Evolutionary conservation across 108 stramenopile species (phyloP).

Genomic region (Discostella pseudostelligera): DNA sequence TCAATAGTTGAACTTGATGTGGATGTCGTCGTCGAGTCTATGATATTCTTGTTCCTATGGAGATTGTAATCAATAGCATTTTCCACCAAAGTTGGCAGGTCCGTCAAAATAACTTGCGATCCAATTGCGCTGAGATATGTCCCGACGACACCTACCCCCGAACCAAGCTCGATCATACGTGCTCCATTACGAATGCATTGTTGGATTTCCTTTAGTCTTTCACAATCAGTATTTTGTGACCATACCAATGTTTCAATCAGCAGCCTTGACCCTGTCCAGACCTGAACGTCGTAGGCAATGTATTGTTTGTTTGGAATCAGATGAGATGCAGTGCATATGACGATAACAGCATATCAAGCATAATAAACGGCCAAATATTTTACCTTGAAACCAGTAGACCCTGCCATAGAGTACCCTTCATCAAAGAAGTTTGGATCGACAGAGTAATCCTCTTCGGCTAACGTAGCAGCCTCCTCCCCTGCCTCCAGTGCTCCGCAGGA

Average conservation of each 20-base stretch:
- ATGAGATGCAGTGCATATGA: too few species aligned
- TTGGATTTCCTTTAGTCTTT: slow-evolving; percentile 31
- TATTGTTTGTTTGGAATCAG: too few species aligned
- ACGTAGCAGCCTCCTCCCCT: slow-evolving; percentile 36
- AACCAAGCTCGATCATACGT: slow-evolving; percentile 53
- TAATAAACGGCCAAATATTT: neutral
- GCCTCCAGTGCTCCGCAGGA: slow-evolving; percentile 53
- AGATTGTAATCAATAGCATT: slow-evolving; percentile 56
- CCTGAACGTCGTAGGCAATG: neutral
- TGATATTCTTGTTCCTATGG: slow-evolving; percentile 30
- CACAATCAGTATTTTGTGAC: slow-evolving; percentile 14
- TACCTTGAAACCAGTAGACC: slow-evolving; percentile 60
- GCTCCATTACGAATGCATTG: slow-evolving; percentile 15
- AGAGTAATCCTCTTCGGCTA: slow-evolving; percentile 18
- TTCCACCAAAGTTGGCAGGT: slow-evolving; percentile 64
- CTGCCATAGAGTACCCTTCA: slow-evolving; percentile 64
- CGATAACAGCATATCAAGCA: neutral
- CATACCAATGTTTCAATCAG: slow-evolving; percentile 54
- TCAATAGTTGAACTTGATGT: neutral
- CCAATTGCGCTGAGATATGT: slow-evolving; percentile 48
- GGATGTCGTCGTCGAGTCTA: neutral
- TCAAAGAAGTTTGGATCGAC: slow-evolving; percentile 69
- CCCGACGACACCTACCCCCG: slow-evolving; percentile 69
- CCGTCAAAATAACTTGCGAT: slow-evolving; percentile 57
- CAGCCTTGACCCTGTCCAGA: slow-evolving; percentile 68